Evolutionary conservation across 83 land plant species (phyloP).

Genomic region (Diphasiastrum complanatum): DNA sequence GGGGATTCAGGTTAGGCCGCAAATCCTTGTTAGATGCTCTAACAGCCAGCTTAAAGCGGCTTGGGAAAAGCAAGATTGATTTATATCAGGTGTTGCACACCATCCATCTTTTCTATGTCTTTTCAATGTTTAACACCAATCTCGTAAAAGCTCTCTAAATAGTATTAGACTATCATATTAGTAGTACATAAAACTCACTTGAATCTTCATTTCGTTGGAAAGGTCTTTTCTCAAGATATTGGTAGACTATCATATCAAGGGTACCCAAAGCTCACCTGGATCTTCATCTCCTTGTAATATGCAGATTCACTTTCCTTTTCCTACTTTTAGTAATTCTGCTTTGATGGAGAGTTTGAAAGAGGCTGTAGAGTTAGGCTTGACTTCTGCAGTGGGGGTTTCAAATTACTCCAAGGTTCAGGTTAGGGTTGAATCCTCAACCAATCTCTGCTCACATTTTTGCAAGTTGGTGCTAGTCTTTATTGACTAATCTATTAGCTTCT

Average conservation of each 20-base stretch:
- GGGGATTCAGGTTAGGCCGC: slow-evolving; percentile 24
- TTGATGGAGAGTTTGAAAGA: slow-evolving; percentile 31
- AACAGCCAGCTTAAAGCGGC: slow-evolving; percentile 21
- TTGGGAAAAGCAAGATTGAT: slow-evolving; percentile 23
- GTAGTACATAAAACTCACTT: too few relatives aligned
- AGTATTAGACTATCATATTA: too few relatives aligned
- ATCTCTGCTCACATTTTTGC: neutral
- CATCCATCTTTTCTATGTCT: too few relatives aligned
- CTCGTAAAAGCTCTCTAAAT: too few relatives aligned
- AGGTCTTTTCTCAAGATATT: too few relatives aligned
- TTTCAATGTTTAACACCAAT: too few relatives aligned
- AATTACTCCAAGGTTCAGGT: slow-evolving; percentile 26
- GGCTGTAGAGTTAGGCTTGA: slow-evolving; percentile 27
- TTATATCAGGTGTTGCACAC: slow-evolving; percentile 20
- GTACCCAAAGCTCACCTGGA: too few relatives aligned
- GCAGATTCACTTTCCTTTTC: slow-evolving; percentile 31
- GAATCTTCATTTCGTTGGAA: too few relatives aligned
- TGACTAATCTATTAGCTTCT: too few relatives aligned
- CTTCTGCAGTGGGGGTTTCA: slow-evolving; percentile 25
- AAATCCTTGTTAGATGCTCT: slow-evolving; percentile 28
- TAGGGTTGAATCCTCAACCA: neutral
- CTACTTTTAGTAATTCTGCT: slow-evolving; percentile 23
- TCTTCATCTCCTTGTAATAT: too few relatives aligned
- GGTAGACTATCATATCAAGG: too few relatives aligned
- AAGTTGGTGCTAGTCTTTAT: too few relatives aligned